A percentile compares a stretch with the other conserved stretches of the same genome.
phyloP scores from a whole-genome alignment of 2,329 filamentous ascomycete species.

The Magnaporthiopsis incrustans region DNA sequence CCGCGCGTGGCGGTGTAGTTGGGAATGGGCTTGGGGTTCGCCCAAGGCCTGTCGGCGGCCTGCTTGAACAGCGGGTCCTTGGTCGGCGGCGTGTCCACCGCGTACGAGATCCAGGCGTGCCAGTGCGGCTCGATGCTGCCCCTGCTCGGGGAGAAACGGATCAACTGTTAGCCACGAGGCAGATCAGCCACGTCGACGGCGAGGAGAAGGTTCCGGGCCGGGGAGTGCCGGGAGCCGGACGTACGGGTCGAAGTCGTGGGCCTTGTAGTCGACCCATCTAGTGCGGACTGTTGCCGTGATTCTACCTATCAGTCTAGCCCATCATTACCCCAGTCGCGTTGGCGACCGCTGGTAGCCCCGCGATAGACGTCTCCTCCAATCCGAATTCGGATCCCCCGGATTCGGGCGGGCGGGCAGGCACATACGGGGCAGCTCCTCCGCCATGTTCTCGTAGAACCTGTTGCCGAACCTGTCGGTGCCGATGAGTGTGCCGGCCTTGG shows the following conservation, averaged over 20 bases:
- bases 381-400: neutral
- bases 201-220: too few relatives aligned
- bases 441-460: constrained; percentile 93
- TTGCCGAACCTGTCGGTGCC: constrained; percentile 87
- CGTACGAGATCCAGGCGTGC: constrained; percentile 97
- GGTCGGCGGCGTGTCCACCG: constrained; percentile 77
- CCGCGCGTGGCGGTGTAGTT: constrained; percentile 69
- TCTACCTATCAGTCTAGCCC: neutral
- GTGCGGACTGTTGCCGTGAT: constrained; percentile 62
- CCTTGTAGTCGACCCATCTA: constrained; percentile 95
- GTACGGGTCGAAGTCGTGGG: constrained; percentile 73
- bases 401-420: neutral
- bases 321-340: neutral
- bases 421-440: constrained; percentile 88
- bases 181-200: too few relatives aligned
- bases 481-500: constrained; percentile 83
- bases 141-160: constrained; percentile 27
- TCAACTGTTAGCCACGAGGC: neutral
- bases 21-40: constrained; percentile 60
- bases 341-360: neutral
- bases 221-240: constrained; percentile 21
- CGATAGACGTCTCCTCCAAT: too few relatives aligned
- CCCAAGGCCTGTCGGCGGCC: constrained; percentile 58
- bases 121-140: constrained; percentile 90
- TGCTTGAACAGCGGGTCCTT: constrained; percentile 62